These are phyloP conservation scores for Seiridium cupressi DNA, from an alignment of 2,329 filamentous ascomycete species.

Conservation along the genomic window DNA sequence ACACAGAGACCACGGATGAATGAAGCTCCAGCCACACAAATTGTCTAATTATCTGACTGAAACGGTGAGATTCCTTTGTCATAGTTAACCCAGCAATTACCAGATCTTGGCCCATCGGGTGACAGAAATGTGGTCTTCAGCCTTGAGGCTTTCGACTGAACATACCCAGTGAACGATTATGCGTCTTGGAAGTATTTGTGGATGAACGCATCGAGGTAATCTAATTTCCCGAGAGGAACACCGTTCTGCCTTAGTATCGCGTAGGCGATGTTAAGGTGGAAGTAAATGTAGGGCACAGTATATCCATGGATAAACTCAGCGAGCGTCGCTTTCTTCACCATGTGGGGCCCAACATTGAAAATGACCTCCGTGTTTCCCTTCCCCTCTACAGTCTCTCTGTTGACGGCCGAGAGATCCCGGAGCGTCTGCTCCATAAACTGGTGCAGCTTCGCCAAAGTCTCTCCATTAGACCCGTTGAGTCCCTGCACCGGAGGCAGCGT, in stretches of 20 bases:
- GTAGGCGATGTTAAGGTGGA: conserved; percentile 59
- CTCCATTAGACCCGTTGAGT: conserved; percentile 20
- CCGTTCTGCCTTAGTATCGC: conserved; percentile 58
- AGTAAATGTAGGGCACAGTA: conserved; percentile 59
- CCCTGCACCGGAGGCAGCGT: conserved; percentile 22
- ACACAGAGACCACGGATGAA: too few relatives aligned
- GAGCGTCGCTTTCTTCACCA: conserved; percentile 20
- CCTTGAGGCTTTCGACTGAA: background rate
- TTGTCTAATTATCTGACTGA: too few relatives aligned
- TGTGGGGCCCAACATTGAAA: conserved; percentile 29
- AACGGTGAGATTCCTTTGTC: too few relatives aligned
- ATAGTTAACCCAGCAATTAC: too few relatives aligned
- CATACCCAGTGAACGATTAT: background rate
- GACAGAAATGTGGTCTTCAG: too few relatives aligned
- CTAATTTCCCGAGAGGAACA: conserved; percentile 56
- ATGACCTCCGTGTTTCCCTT: conserved; percentile 29
- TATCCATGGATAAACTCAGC: conserved; percentile 44
- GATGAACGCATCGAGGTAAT: conserved; percentile 34
- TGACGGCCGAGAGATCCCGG: conserved; percentile 20
- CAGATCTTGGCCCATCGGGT: too few relatives aligned
- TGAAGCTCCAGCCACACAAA: too few relatives aligned
- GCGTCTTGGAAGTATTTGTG: background rate
- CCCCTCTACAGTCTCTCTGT: conserved; percentile 23
- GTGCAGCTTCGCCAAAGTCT: conserved; percentile 29
- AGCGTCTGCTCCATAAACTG: conserved; percentile 29